These are phyloP conservation scores for Vicia villosa DNA, from an alignment of 306 rosid genomes.

Conservation along the genomic window DNA sequence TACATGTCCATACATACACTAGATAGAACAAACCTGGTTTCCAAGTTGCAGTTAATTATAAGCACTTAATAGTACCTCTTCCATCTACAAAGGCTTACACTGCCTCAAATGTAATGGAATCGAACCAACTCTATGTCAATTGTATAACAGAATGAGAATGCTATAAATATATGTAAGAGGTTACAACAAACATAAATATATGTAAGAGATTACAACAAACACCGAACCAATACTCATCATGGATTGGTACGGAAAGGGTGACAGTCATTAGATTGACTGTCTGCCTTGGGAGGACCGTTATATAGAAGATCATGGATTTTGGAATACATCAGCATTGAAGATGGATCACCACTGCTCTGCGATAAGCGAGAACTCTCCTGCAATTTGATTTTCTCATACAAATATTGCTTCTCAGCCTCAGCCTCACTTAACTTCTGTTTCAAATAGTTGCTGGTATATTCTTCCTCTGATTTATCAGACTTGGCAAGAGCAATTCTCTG, in stretches of 20 bases:
- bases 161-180: slow-evolving; percentile 28
- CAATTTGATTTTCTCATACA: slow-evolving; percentile 92
- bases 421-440: slow-evolving; percentile 91
- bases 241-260: slow-evolving; percentile 69
- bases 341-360: slow-evolving; percentile 75
- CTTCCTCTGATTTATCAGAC: slow-evolving; percentile 96
- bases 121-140: slow-evolving; percentile 31
- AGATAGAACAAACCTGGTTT: slow-evolving; percentile 29
- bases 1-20: slow-evolving; percentile 26
- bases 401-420: slow-evolving; percentile 95
- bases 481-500: slow-evolving; percentile 91
- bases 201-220: slow-evolving; percentile 32
- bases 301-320: slow-evolving; percentile 89
- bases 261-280: slow-evolving; percentile 66
- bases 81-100: slow-evolving; percentile 29
- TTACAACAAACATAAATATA: slow-evolving; percentile 30
- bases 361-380: slow-evolving; percentile 88
- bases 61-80: slow-evolving; percentile 36
- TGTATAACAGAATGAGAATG: slow-evolving; percentile 32
- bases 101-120: slow-evolving; percentile 38
- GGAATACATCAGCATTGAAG: slow-evolving; percentile 69
- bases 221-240: slow-evolving; percentile 44
- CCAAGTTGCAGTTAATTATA: slow-evolving; percentile 28
- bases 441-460: slow-evolving; percentile 84
- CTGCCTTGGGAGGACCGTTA: slow-evolving; percentile 62